These are phyloP conservation scores for Chrysoporthe austroafricana DNA, from an alignment of 2,329 filamentous ascomycete genomes.

Conservation along the genomic window DNA sequence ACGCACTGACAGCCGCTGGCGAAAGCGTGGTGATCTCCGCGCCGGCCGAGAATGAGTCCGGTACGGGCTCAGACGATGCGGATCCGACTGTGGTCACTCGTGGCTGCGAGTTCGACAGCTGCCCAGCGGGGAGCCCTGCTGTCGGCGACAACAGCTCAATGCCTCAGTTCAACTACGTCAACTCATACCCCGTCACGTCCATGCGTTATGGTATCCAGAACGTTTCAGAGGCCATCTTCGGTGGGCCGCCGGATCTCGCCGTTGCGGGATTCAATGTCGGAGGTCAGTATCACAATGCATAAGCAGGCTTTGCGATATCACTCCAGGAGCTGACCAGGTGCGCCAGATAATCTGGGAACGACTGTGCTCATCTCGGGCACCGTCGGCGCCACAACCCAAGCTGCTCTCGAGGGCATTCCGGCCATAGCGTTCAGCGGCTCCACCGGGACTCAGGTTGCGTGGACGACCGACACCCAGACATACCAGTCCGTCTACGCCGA, in stretches of 20 bases:
- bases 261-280: slow-evolving; percentile 66
- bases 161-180: slow-evolving; percentile 70
- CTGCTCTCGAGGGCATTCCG: slow-evolving; percentile 60
- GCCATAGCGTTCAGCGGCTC: slow-evolving; percentile 68
- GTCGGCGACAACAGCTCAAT: slow-evolving; percentile 61
- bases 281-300: slow-evolving; percentile 9
- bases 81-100: slow-evolving; percentile 51
- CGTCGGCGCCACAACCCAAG: slow-evolving; percentile 66
- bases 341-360: slow-evolving; percentile 55
- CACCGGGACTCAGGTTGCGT: slow-evolving; percentile 17
- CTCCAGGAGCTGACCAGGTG: neutral
- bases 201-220: slow-evolving; percentile 65
- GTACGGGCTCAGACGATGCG: slow-evolving; percentile 58
- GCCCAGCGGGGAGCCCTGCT: slow-evolving; percentile 58
- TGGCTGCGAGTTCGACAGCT: slow-evolving; percentile 65
- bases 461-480: slow-evolving; percentile 51
- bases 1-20: slow-evolving; percentile 56
- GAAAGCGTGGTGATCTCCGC: slow-evolving; percentile 67
- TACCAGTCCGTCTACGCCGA: slow-evolving; percentile 59
- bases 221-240: slow-evolving; percentile 58
- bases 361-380: slow-evolving; percentile 65
- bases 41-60: slow-evolving; percentile 69
- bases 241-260: slow-evolving; percentile 60
- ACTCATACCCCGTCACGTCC: slow-evolving; percentile 68
- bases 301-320: neutral